Percentiles rank a stretch among this genome's conserved stretches.
phyloP scores from a whole-genome alignment of 441 rosid genomes.

The Metrosideros polymorpha region DNA sequence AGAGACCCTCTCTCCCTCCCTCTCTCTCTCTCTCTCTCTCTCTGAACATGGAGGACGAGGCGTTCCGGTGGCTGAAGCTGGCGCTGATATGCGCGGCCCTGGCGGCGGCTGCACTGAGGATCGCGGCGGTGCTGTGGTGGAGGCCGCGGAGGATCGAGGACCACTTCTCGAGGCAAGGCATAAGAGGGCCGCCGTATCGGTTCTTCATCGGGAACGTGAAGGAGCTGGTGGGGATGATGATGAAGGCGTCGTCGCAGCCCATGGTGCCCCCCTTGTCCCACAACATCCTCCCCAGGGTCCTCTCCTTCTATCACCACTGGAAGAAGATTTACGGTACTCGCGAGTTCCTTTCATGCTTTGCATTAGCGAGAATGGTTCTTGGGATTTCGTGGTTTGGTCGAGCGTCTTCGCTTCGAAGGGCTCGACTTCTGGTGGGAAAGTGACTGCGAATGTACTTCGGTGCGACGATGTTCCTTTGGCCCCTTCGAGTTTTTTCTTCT shows the following conservation, averaged over 20 bases:
- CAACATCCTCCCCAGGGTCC: conserved; percentile 92
- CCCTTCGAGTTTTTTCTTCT: neutral
- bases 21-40: neutral
- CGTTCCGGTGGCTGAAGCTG: conserved; percentile 13
- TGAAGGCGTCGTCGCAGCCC: conserved; percentile 88
- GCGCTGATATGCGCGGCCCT: conserved; percentile 15
- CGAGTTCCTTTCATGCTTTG: neutral
- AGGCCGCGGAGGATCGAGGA: conserved; percentile 75
- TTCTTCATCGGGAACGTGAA: conserved; percentile 89
- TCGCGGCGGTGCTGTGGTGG: conserved; percentile 70
- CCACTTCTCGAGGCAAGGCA: conserved; percentile 93
- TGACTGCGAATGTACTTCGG: neutral
- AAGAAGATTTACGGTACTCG: conserved; percentile 77
- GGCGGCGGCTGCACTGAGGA: conserved; percentile 14
- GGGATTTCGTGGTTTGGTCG: neutral
- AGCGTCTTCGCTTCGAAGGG: neutral
- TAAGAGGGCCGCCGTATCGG: conserved; percentile 91
- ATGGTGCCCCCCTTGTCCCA: conserved; percentile 35
- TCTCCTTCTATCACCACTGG: conserved; percentile 94
- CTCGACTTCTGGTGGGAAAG: neutral
- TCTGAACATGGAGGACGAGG: neutral
- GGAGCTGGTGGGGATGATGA: conserved; percentile 87
- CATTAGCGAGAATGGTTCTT: neutral
- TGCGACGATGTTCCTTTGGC: neutral
- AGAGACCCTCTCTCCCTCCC: neutral